A percentile compares a stretch with the other conserved stretches of the same genome.
These are phyloP conservation scores for Chlorella ohadii DNA, from an alignment of 139 green algal species.

Conservation along the genomic window DNA sequence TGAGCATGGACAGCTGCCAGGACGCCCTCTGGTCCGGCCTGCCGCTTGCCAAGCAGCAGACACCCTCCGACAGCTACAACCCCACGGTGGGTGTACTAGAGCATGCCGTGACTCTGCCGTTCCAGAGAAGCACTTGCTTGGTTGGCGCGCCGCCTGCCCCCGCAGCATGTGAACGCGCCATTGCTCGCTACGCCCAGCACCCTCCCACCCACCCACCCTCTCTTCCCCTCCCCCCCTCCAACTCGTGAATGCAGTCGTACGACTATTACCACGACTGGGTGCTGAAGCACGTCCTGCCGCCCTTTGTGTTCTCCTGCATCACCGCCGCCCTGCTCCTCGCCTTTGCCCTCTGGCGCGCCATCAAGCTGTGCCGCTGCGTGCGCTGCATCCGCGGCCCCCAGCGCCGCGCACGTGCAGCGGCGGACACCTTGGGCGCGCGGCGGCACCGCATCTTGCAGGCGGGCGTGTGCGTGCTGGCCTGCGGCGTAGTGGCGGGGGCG, in stretches of 20 bases:
- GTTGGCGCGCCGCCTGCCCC: no score
- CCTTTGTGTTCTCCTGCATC: conserved; percentile 7
- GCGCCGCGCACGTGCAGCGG: background rate
- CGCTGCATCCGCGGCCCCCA: conserved; percentile 7
- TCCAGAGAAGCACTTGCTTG: no score
- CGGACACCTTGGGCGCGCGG: background rate
- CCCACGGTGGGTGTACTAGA: background rate
- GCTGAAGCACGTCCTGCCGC: conserved; percentile 4
- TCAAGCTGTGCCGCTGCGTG: background rate
- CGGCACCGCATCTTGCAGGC: conserved; percentile 9
- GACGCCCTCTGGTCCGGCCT: background rate
- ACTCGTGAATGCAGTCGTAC: no score
- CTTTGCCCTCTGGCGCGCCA: background rate
- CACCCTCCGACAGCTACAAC: background rate
- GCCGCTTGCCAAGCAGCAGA: background rate
- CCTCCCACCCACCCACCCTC: no score
- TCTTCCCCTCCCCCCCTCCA: no score
- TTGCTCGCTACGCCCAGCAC: no score
- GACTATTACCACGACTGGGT: background rate
- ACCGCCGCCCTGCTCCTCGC: background rate
- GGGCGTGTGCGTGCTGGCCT: background rate
- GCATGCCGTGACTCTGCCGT: no score
- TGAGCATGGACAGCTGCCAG: background rate
- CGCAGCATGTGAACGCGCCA: no score
- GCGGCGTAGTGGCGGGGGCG: background rate